Conservation (phyloP, 441 rosid species). For the Gossypium lobatum region DNA sequence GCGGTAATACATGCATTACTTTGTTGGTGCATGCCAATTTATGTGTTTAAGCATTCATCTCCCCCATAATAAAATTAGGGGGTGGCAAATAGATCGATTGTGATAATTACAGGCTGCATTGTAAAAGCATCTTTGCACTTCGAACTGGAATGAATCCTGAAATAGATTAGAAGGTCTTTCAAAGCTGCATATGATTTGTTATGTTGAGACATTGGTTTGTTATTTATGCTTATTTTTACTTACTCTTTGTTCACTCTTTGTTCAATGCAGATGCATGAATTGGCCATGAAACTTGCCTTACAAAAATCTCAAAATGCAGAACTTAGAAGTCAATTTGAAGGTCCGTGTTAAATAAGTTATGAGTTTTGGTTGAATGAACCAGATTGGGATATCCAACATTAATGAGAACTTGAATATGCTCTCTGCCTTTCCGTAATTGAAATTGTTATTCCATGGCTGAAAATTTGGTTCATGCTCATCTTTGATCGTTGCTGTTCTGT, state of each 20-base stretch:
- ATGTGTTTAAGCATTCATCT: slow-evolving; percentile 3
- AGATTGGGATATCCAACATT: neutral
- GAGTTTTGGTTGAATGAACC: neutral
- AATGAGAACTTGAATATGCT: neutral
- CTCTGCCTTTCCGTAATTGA: neutral
- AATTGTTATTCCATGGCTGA: neutral
- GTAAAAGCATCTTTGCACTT: neutral
- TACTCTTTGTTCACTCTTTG: neutral
- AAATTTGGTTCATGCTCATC: slow-evolving; percentile 1
- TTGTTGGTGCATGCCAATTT: neutral
- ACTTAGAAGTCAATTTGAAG: slow-evolving; percentile 86
- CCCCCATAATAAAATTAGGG: neutral
- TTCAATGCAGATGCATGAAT: slow-evolving; percentile 69
- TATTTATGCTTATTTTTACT: neutral
- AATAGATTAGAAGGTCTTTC: neutral
- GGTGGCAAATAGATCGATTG: neutral
- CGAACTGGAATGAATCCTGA: neutral
- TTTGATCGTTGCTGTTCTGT: slow-evolving; percentile 18
- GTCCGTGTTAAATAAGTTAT: slow-evolving; percentile 27
- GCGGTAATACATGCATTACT: slow-evolving; percentile 11
- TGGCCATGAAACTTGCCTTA: slow-evolving; percentile 72
- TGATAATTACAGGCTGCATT: neutral
- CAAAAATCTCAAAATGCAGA: slow-evolving; percentile 85
- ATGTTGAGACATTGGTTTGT: neutral
- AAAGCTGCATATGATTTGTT: neutral